phyloP scores from a whole-genome alignment of 805 yeast genomes.

The Myxozyma vanderwaltii region DNA sequence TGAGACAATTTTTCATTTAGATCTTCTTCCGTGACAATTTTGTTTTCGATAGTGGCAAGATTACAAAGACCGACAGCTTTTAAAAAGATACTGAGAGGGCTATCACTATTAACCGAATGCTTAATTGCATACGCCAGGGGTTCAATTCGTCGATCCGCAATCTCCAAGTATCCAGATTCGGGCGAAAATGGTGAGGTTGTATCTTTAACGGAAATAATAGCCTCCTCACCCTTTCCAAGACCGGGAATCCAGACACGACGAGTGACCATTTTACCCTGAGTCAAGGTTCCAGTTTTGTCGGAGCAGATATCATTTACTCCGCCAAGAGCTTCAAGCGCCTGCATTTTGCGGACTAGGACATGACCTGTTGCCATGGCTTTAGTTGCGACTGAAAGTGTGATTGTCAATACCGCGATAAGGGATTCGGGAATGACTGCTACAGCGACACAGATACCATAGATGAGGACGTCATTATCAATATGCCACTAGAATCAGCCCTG shows the following conservation, averaged over 20 bases:
- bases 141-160: slow-evolving; percentile 3
- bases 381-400: slow-evolving; percentile 82
- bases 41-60: slow-evolving; percentile 64
- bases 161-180: slow-evolving; percentile 24
- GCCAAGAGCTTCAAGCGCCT: slow-evolving; percentile 76
- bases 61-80: slow-evolving; percentile 74
- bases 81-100: slow-evolving; percentile 51
- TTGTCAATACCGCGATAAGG: slow-evolving; percentile 74
- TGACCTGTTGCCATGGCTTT: slow-evolving; percentile 66
- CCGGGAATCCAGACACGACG: slow-evolving; percentile 67
- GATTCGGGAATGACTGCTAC: slow-evolving; percentile 83
- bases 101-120: background rate
- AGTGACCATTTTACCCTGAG: slow-evolving; percentile 80
- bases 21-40: slow-evolving; percentile 3
- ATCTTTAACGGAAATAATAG: slow-evolving; percentile 34
- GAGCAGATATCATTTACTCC: slow-evolving; percentile 79
- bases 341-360: slow-evolving; percentile 75
- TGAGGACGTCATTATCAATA: slow-evolving; percentile 71
- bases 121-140: background rate
- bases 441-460: slow-evolving; percentile 85
- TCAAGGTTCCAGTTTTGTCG: slow-evolving; percentile 80
- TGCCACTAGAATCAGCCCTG: slow-evolving; percentile 19
- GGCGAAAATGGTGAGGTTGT: slow-evolving; percentile 30
- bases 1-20: slow-evolving; percentile 43
- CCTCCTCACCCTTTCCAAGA: background rate